Evolutionary conservation across 352 stramenopile species (phyloP), one percentile per base, ranked within the genome.

Genomic region (Pythium dissotocum): DNA sequence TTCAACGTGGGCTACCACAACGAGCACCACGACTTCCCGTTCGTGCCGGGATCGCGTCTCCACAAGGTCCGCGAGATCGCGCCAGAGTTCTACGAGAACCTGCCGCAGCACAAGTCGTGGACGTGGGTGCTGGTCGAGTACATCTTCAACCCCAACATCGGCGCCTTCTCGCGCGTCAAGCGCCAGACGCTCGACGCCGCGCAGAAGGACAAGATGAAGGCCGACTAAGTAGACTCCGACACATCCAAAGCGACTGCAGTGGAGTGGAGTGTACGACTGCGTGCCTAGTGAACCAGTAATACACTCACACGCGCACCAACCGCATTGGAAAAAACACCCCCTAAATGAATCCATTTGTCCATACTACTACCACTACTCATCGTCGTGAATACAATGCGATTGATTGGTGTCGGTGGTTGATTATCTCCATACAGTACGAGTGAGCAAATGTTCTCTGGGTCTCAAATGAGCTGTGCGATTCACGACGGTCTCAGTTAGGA

Each of bases 1-100:
- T 99, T 98, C 73, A 99, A 99, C 78, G 97, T 99, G 24, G 97
- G 97, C 24, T 97, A 98, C 72, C 97, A 99, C 83, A 99, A 99
- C 77, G 96, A 99, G 78, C 97, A 99, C 80, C 97, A 99, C 74
- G 97, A 99, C 78, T 99, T 99, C 76, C 94, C 96, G 33, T 94
- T 92, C 63, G 83, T 99, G 10, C 79, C 93, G 12, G 91, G 94
- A 56, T 93, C 87, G 59, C 89, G 88, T 38, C 83, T 99, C 49
- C 96, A 97, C 16, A 69, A 96, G 63, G 83, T 99, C 44, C 82
- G 88, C 12, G 82, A 73, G 18, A 93, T 98, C 52, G 94, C 96
- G 0, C 85, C 91, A 1, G 96, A 99, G 77, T 99, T 97, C 74
- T 99, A 99, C 77, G 91, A 98, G 70, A 85, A 90, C 53, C 80